phyloP scores from a whole-genome alignment of 1,284 basidiomycete genomes.

The Cryptococcus sp. region DNA sequence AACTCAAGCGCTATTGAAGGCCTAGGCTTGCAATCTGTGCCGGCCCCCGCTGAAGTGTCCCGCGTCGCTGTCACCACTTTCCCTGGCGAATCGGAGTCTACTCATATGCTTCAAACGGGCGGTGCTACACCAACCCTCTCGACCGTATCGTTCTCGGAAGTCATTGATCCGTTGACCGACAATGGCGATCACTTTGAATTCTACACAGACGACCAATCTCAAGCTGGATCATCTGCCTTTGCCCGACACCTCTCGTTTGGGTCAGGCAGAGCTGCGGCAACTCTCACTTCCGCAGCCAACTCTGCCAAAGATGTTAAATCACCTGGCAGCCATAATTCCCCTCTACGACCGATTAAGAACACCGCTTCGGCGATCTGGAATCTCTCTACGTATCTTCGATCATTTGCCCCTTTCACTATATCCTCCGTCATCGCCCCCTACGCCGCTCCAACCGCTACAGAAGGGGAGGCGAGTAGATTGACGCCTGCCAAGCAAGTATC shows the following conservation, averaged over 20 bases:
- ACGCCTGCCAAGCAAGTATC: background rate
- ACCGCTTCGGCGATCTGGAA: constrained; percentile 44
- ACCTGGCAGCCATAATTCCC: constrained; percentile 9
- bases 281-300: constrained; percentile 1
- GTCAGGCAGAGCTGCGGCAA: constrained; percentile 11
- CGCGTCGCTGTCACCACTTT: constrained; percentile 36
- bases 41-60: constrained; percentile 37
- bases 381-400: constrained; percentile 40
- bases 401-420: constrained; percentile 42
- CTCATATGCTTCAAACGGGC: constrained; percentile 20
- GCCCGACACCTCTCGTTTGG: constrained; percentile 10
- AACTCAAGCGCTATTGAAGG: constrained; percentile 2
- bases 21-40: constrained; percentile 27
- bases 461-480: background rate
- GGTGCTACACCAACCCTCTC: constrained; percentile 46
- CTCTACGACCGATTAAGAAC: constrained; percentile 33
- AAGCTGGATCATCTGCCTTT: constrained; percentile 28
- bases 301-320: background rate
- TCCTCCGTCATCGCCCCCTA: constrained; percentile 23
- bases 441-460: constrained; percentile 5
- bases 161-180: constrained; percentile 35
- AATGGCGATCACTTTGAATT: constrained; percentile 36
- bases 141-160: constrained; percentile 47
- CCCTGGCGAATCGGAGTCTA: constrained; percentile 17
- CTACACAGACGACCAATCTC: constrained; percentile 38